A percentile compares a stretch with the other conserved stretches of the same genome.
Evolutionary conservation across 805 yeast species (phyloP).

Genomic region (Nakazawaea ernobii): DNA sequence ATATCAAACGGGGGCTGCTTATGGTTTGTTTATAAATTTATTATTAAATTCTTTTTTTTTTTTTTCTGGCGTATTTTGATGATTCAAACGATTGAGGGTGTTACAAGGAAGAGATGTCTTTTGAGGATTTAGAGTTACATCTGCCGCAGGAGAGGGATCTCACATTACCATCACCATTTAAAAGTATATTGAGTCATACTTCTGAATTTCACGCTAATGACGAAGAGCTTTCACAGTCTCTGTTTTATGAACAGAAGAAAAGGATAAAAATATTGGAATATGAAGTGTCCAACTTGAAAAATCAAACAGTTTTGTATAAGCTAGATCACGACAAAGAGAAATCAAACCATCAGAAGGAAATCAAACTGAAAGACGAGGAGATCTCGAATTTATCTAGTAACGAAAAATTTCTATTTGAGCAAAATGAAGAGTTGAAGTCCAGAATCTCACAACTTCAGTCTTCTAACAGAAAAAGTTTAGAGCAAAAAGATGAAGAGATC

Average conservation of each 20-base stretch:
- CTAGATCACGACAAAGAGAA: conserved; percentile 2
- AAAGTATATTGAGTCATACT: conserved; percentile 2
- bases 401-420: conserved; percentile 8
- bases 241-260: conserved; percentile 4
- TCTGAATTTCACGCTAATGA: conserved; percentile 1
- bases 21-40: neutral
- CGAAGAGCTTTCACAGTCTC: neutral
- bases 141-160: neutral
- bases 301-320: conserved; percentile 3
- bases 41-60: too few relatives aligned
- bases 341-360: neutral
- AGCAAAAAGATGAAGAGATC: conserved; percentile 1
- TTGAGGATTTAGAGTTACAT: neutral
- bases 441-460: neutral
- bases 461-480: neutral
- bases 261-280: conserved; percentile 3
- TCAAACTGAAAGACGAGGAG: conserved; percentile 6
- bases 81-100: too few relatives aligned
- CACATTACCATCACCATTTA: conserved; percentile 9
- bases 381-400: neutral
- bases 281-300: conserved; percentile 3
- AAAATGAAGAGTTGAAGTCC: conserved; percentile 4
- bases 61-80: neutral
- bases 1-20: neutral
- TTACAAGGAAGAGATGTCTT: neutral